These are phyloP conservation scores for Colletotrichum nymphaeae DNA, from an alignment of 2,329 filamentous ascomycete species.

Conservation along the genomic window DNA sequence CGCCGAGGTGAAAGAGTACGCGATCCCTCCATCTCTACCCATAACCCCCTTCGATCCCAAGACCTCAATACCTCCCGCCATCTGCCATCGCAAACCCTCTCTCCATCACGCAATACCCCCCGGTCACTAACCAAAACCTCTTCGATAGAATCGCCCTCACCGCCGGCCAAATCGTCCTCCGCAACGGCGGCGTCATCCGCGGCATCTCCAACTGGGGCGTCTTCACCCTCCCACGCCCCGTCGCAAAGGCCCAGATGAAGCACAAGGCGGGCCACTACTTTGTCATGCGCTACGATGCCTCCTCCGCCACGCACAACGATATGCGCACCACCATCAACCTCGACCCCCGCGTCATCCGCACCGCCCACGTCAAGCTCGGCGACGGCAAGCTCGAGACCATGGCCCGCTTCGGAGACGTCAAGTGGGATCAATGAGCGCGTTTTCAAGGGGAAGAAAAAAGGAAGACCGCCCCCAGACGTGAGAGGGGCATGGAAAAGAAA, in stretches of 20 bases:
- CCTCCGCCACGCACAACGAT: conserved; percentile 76
- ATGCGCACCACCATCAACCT: conserved; percentile 81
- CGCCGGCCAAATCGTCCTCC: conserved; percentile 84
- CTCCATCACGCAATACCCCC: not conserved
- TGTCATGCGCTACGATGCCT: conserved; percentile 94
- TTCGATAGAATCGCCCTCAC: conserved; percentile 77
- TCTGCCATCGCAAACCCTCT: conserved; percentile 1
- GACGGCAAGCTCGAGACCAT: conserved; percentile 66
- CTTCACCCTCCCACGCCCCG: conserved; percentile 85
- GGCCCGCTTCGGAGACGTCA: conserved; percentile 59
- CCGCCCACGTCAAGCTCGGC: conserved; percentile 88
- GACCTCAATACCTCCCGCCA: conserved; percentile 5
- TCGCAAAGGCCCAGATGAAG: conserved; percentile 83
- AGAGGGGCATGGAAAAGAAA: conserved; percentile 30
- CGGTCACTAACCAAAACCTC: not conserved
- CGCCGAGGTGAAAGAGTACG: conserved; percentile 94
- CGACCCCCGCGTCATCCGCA: conserved; percentile 91
- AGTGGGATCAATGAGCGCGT: conserved; percentile 52
- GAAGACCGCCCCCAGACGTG: conserved; percentile 38
- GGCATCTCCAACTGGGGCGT: conserved; percentile 96
- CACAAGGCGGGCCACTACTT: conserved; percentile 95
- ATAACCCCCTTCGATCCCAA: conserved; percentile 11
- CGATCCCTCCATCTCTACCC: conserved; percentile 40
- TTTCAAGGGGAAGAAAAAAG: not conserved
- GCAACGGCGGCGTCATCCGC: conserved; percentile 87